Base-by-base conservation (phyloP, 257 asterid genomes). In the Solanum paucissectum region DNA sequence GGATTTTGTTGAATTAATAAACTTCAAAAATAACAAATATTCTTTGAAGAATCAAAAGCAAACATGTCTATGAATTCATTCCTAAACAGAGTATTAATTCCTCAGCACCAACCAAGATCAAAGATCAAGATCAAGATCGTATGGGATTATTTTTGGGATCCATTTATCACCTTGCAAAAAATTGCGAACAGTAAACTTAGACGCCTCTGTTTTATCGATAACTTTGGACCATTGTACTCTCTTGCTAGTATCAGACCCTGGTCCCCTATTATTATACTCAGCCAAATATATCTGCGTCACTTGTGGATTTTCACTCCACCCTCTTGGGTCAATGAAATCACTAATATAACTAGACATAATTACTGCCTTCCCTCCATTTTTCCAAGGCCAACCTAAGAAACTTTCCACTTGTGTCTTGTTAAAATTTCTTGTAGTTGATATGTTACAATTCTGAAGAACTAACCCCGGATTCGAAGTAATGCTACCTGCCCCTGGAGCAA, bases 361-460 rank as follows among this genome's bases (percentile, higher is more conserved):
- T 75, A 86, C 88, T 29, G 27, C 82, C n/a, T 25, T 86, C 13
- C 83, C 77, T 49, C 34, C 33, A 12, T 86, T 18, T 36, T 32
- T 71, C 88, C 83, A 44, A 3, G 88, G 88, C 36, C 88, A 69
- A 5, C 88, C 83, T 71, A 86, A 44, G 66, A 27, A 86, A 42
- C 60, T 75, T 5, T 7, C 21, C 58, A 58, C 77, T 1, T 34
- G 0, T 64, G 79, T 29, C 68, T 18, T 81, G 3, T 81, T 18
- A 49, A 81, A 81, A 46, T 11, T 16, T 27, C 29, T 2, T 29
- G 5, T 37, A 29, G 68, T 25, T 0, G 10, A 9, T 81, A 81
- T 81, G 6, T 7, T 46, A 46, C 85, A 81, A 29, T 81, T 81
- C 42, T 81, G 85, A 81, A 81, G 85, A 3, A 81, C 5, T 46